phyloP scores from a whole-genome alignment of 768 basidiomycete species.

The Leccinum aurantiacum region DNA sequence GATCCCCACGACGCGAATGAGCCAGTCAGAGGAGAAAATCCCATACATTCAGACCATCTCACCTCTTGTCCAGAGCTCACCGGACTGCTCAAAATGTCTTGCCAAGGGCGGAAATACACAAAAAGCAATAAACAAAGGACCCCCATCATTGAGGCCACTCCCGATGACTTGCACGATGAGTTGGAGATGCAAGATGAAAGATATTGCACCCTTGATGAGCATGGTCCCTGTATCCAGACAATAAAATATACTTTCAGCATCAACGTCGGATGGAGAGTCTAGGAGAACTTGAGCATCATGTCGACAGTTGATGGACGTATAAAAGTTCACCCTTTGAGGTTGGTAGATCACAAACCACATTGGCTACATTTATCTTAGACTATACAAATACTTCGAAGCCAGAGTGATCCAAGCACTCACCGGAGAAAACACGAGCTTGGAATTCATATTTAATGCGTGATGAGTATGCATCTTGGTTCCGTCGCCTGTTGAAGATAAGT shows the following conservation, averaged over 20 bases:
- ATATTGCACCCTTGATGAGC: constrained; percentile 12
- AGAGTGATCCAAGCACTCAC: constrained; percentile 1
- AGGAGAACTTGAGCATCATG: neutral
- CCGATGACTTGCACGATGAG: constrained; percentile 20
- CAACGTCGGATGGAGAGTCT: constrained; percentile 7
- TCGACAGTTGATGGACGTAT: neutral
- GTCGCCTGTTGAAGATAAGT: constrained; percentile 2
- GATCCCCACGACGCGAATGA: neutral
- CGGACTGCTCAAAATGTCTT: neutral
- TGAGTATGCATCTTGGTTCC: constrained; percentile 4
- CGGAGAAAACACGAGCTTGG: constrained; percentile 21
- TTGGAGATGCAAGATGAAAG: constrained; percentile 26
- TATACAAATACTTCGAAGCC: no score
- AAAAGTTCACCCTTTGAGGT: constrained; percentile 21
- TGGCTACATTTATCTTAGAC: constrained; percentile 9
- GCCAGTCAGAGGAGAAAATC: neutral
- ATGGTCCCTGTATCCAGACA: constrained; percentile 15
- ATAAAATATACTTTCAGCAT: constrained; percentile 1
- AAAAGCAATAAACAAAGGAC: constrained; percentile 21
- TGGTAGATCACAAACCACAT: constrained; percentile 20
- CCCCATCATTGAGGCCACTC: constrained; percentile 15
- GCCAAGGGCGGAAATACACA: constrained; percentile 18
- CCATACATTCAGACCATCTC: neutral
- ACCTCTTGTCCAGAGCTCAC: constrained; percentile 25
- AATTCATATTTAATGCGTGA: constrained; percentile 23